These are phyloP conservation scores for Dioscorea zingiberensis DNA, from an alignment of 106 monocot genomes.

Conservation along the genomic window DNA sequence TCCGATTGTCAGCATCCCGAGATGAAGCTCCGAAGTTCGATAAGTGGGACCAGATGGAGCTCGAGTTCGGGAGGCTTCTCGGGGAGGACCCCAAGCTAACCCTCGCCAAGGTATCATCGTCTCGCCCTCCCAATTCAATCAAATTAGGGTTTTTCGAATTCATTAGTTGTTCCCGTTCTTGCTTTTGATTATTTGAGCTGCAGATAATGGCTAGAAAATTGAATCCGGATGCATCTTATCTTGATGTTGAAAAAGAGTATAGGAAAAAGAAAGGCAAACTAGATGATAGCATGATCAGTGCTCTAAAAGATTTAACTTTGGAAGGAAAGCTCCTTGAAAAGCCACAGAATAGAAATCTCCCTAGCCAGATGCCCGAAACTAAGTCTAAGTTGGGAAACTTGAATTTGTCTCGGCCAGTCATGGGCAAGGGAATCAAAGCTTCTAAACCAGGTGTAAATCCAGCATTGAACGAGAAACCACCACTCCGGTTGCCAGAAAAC, in stretches of 20 bases:
- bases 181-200: neutral
- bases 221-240: conserved; percentile 66
- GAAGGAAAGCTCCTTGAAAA: conserved; percentile 4
- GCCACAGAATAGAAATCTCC: neutral
- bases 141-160: neutral
- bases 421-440: conserved; percentile 16
- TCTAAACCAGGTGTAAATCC: conserved; percentile 7
- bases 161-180: neutral
- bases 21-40: conserved; percentile 49
- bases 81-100: conserved; percentile 93
- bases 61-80: conserved; percentile 80
- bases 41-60: conserved; percentile 89
- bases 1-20: conserved; percentile 13
- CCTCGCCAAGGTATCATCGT: conserved; percentile 54
- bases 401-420: conserved; percentile 29
- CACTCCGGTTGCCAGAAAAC: conserved; percentile 6
- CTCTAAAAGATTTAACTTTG: conserved; percentile 3
- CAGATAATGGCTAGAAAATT: conserved; percentile 70
- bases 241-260: conserved; percentile 76
- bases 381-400: conserved; percentile 2
- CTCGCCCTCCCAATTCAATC: neutral
- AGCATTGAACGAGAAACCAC: neutral
- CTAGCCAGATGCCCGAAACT: neutral
- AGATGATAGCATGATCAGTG: conserved; percentile 27
- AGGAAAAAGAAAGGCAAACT: conserved; percentile 37